Evolutionary conservation across 192 early-diverging fungal genomes (phyloP).

Genomic region (Backusella morwellensis): DNA sequence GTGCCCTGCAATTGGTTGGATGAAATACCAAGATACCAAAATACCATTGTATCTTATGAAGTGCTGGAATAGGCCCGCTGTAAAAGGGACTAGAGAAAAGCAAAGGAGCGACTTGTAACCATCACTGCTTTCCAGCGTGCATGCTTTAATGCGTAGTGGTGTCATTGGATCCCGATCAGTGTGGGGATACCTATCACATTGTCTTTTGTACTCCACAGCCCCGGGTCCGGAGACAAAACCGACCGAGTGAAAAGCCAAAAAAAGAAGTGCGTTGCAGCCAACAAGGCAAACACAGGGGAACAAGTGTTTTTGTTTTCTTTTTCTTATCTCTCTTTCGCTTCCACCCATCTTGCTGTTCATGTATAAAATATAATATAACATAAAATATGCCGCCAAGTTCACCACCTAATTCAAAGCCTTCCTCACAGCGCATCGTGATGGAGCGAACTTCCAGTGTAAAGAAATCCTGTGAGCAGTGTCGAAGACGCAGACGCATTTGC

Average conservation of each 20-base stretch:
- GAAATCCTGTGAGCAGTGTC: slow-evolving; percentile 30
- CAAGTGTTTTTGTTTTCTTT: neutral
- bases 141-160: neutral
- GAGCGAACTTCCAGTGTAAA: slow-evolving; percentile 24
- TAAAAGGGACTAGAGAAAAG: neutral
- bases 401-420: slow-evolving; percentile 18
- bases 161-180: neutral
- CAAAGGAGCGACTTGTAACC: neutral
- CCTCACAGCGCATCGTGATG: slow-evolving; percentile 5
- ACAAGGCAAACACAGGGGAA: neutral
- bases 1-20: neutral
- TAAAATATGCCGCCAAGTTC: slow-evolving; percentile 23
- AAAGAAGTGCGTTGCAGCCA: neutral
- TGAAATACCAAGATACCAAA: neutral
- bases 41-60: neutral
- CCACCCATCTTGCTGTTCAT: neutral
- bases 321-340: slow-evolving; percentile 1
- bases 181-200: slow-evolving; percentile 12
- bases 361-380: too few species aligned
- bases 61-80: neutral
- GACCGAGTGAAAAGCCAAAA: neutral
- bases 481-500: slow-evolving; percentile 25
- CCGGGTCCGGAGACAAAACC: slow-evolving; percentile 16
- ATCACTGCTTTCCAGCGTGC: neutral
- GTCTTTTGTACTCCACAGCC: neutral